phyloP scores from a whole-genome alignment of 495 filamentous ascomycete species.

The Rostrohypoxylon terebratum region DNA sequence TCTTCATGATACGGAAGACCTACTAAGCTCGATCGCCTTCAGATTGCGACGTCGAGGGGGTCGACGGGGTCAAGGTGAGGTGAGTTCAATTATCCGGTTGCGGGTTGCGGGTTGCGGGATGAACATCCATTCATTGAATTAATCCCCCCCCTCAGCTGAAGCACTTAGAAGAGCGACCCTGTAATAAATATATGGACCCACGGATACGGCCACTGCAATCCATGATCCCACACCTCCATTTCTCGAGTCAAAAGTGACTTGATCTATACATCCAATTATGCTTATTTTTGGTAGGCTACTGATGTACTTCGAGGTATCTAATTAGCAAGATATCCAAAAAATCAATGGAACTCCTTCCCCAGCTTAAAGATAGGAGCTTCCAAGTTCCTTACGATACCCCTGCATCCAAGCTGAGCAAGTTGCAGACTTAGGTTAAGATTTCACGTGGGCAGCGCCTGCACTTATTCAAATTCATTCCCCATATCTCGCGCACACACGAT shows the following conservation, averaged over 20 bases:
- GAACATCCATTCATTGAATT: conserved; percentile 25
- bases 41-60: conserved; percentile 44
- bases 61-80: conserved; percentile 19
- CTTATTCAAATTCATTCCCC: neutral
- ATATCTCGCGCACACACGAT: neutral
- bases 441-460: neutral
- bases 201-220: neutral
- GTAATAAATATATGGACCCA: conserved; percentile 22
- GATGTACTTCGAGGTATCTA: conserved; percentile 12
- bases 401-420: conserved; percentile 32
- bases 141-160: conserved; percentile 40
- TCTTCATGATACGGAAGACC: conserved; percentile 22
- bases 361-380: conserved; percentile 20
- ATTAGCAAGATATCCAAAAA: neutral
- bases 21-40: conserved; percentile 18
- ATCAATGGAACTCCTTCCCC: conserved; percentile 24
- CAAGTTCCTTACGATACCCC: conserved; percentile 27
- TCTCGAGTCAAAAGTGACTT: conserved; percentile 1
- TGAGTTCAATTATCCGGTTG: conserved; percentile 40
- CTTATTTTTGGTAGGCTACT: neutral
- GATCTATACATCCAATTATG: neutral
- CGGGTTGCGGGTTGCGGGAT: conserved; percentile 38
- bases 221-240: conserved; percentile 1
- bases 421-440: conserved; percentile 14
- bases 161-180: conserved; percentile 21